Conservation (phyloP, 2,329 filamentous ascomycete species). For the Pseudohalonectria lignicola region DNA sequence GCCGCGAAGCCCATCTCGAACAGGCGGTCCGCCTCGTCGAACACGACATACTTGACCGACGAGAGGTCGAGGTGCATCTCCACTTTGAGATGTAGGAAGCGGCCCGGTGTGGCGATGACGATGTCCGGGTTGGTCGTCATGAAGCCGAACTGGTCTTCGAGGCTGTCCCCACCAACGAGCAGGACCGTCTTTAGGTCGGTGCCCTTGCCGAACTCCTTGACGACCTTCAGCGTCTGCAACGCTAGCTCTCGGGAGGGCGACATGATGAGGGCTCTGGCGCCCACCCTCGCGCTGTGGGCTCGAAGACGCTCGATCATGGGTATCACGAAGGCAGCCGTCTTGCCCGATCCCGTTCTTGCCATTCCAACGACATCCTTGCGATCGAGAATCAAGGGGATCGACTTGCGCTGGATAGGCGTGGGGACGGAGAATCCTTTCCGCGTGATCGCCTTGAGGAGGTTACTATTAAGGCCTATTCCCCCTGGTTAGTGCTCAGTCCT, state of each 20-base stretch:
- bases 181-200: slow-evolving; percentile 87
- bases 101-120: slow-evolving; percentile 90
- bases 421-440: slow-evolving; percentile 93
- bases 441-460: slow-evolving; percentile 80
- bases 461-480: slow-evolving; percentile 62
- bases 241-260: slow-evolving; percentile 92
- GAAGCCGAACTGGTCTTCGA: slow-evolving; percentile 88
- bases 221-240: slow-evolving; percentile 88
- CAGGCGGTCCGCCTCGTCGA: slow-evolving; percentile 91
- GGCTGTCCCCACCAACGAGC: slow-evolving; percentile 85
- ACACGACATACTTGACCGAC: slow-evolving; percentile 87
- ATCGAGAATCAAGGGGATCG: slow-evolving; percentile 83
- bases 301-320: slow-evolving; percentile 95
- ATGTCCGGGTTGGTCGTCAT: slow-evolving; percentile 96
- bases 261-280: slow-evolving; percentile 75
- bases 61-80: slow-evolving; percentile 92
- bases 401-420: slow-evolving; percentile 94
- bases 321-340: slow-evolving; percentile 96
- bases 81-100: slow-evolving; percentile 92
- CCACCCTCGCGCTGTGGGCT: slow-evolving; percentile 75
- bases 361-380: slow-evolving; percentile 96
- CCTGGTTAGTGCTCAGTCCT: too few relatives aligned
- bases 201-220: slow-evolving; percentile 84
- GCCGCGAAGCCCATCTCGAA: slow-evolving; percentile 98
- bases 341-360: slow-evolving; percentile 97